Conservation (phyloP, 73 alveolate species). For the Blepharisma japonicum region DNA sequence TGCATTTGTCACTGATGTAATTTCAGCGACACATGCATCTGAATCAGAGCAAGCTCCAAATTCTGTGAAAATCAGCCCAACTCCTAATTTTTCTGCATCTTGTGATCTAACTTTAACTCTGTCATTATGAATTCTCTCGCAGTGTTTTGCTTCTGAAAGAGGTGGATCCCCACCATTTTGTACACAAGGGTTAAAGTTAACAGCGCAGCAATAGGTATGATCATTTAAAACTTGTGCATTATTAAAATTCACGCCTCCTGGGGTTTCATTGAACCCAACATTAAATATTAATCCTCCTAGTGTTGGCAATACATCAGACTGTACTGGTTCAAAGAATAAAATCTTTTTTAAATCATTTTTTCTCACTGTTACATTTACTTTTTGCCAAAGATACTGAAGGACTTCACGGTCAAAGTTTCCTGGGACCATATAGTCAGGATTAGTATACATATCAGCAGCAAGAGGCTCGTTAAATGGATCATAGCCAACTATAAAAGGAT, state of each 20-base stretch:
- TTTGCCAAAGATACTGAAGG: conserved; percentile 27
- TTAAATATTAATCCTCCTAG: conserved; percentile 32
- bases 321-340: conserved; percentile 42
- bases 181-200: conserved; percentile 42
- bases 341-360: conserved; percentile 32
- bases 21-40: conserved; percentile 31
- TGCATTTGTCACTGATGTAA: conserved; percentile 29
- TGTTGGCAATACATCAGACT: conserved; percentile 8
- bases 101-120: conserved; percentile 22
- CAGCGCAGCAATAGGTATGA: conserved; percentile 35
- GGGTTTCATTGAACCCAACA: conserved; percentile 43
- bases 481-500: conserved; percentile 41
- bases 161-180: conserved; percentile 69
- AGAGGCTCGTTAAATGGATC: conserved; percentile 39
- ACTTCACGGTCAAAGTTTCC: conserved; percentile 31
- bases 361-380: conserved; percentile 29
- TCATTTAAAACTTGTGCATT: conserved; percentile 21
- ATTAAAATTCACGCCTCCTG: conserved; percentile 31
- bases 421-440: conserved; percentile 32
- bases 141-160: conserved; percentile 42
- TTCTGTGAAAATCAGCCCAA: conserved; percentile 36
- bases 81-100: conserved; percentile 25
- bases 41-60: conserved; percentile 40
- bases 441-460: conserved; percentile 29
- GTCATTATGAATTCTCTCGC: conserved; percentile 61